phyloP scores from a whole-genome alignment of 2,329 filamentous ascomycete genomes.

The Geosmithia flava region DNA sequence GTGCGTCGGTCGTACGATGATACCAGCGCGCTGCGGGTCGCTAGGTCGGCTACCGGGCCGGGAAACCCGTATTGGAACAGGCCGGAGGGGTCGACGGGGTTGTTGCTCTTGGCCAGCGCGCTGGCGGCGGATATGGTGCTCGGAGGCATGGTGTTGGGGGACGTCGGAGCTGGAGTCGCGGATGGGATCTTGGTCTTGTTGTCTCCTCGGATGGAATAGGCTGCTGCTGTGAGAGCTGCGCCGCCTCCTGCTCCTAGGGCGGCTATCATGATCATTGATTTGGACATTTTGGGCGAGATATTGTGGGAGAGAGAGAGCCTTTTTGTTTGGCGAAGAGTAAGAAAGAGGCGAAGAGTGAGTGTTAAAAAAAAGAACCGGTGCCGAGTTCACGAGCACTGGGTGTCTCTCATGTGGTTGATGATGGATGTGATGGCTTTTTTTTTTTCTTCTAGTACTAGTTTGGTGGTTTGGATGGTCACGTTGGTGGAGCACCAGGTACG shows the following conservation, averaged over 20 bases:
- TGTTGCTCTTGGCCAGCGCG: conserved; percentile 13
- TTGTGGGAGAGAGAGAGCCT: neutral
- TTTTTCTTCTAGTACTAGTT: neutral
- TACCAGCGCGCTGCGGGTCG: conserved; percentile 62
- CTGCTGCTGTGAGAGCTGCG: conserved; percentile 59
- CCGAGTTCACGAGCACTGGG: neutral
- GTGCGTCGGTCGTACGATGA: conserved; percentile 84
- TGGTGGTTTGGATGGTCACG: neutral
- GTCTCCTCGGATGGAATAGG: conserved; percentile 46
- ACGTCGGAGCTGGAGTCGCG: conserved; percentile 8
- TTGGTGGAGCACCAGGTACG: neutral
- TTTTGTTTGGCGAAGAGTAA: neutral
- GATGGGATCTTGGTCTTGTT: conserved; percentile 24
- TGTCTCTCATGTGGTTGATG: conserved; percentile 1
- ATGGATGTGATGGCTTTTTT: neutral
- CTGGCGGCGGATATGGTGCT: conserved; percentile 12
- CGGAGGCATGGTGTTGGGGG: conserved; percentile 16
- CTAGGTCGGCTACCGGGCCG: conserved; percentile 75
- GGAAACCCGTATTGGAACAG: conserved; percentile 86
- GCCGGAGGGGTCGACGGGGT: conserved; percentile 58
- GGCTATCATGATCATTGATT: conserved; percentile 62
- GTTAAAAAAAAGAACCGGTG: neutral
- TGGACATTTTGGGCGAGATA: conserved; percentile 50
- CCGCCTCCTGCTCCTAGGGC: conserved; percentile 66
- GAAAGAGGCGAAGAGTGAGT: too few relatives aligned